Evolutionary conservation across 2,329 filamentous ascomycete species (phyloP).

Genomic region (Ceratocystis ficicola): DNA sequence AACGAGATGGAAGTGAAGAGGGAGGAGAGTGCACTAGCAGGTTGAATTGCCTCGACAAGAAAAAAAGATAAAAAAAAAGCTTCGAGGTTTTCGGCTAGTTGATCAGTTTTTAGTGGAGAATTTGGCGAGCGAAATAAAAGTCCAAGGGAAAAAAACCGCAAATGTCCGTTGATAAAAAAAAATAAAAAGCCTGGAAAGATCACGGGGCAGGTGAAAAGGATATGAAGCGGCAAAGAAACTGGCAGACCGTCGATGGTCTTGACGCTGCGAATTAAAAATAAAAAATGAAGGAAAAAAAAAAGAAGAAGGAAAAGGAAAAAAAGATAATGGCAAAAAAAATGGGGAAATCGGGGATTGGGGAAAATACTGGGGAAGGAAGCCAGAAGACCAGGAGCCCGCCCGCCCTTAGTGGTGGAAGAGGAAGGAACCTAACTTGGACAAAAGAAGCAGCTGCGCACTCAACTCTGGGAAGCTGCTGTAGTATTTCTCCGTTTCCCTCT

Average conservation of each 20-base stretch:
- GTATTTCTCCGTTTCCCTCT: neutral
- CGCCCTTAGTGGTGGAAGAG: neutral
- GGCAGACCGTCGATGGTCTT: neutral
- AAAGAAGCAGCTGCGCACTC: neutral
- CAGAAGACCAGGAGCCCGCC: neutral
- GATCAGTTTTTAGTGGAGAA: constrained; percentile 13
- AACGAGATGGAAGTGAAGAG: neutral
- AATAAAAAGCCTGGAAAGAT: neutral
- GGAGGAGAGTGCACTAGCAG: neutral
- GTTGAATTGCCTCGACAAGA: neutral
- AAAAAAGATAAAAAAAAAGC: neutral
- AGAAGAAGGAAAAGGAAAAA: neutral
- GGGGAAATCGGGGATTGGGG: constrained; percentile 9
- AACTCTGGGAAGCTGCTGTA: neutral
- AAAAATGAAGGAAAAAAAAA: constrained; percentile 1
- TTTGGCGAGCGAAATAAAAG: neutral
- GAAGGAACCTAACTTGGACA: neutral
- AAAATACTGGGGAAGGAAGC: constrained; percentile 16
- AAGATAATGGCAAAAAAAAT: constrained; percentile 9
- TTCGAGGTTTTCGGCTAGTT: neutral
- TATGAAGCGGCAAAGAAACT: neutral
- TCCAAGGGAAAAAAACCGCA: neutral
- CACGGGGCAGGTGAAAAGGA: neutral
- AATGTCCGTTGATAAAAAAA: neutral
- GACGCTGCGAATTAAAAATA: neutral